Base-by-base conservation (phyloP, 2,329 filamentous ascomycete species). In the Sarocladium brachiariae region DNA sequence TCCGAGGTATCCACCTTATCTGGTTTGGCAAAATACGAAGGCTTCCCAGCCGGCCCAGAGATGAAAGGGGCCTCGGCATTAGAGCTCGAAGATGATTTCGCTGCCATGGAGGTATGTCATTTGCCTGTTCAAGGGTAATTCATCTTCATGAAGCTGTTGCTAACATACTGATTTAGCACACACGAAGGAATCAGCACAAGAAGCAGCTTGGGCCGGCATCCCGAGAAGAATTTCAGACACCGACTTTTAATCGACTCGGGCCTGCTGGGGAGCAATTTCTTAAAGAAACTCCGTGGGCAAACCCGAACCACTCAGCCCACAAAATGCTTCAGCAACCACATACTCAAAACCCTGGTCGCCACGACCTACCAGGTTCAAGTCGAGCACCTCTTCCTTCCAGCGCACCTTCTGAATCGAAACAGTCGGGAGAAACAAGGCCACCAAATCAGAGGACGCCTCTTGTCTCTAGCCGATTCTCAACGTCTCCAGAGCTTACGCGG, bases 31-130 rank as follows among this genome's bases (percentile, higher is more conserved):
- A 97, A 96, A 69, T 91, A 96, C 65, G 84, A 95, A 61, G 93
- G 93, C 21, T 99, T 99, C 69, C 93, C 93, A 31, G 91, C 92
- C 27, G 93, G 91, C n/a, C 93, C 93, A 18, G 78, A 87, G 30
- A 85, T 99, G 68, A 76, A 76, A 52, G 79, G 87, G 37, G 87
- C 88, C 23, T 84, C 85, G 33, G 68, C 78, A 19, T 73, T 78
- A 10, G 89, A 96, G 61, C 70, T 93, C 43, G 89, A 96, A 51
- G 86, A 92, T 47, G 93, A 99, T 69, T 74, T 97, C 56, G 84
- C 87, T 64, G 86, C 86, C 58, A 96, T 99, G 76, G 86, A 87
- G 62, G 91, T 96, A 64, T 51, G 65, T 59, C 46, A 41, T 4
- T n/a, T 4, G 18, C 19, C 18, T 18, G 10, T 19, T 23, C 21